A percentile compares a stretch with the other conserved stretches of the same genome.
These are phyloP conservation scores for Zea mays DNA, from an alignment of 176 grass and related monocot species.

Conservation along the genomic window Zm-B73-REFERENCE-NAM-5.0 NC_050105.1:100825001-100825500, in stretches of 20 bases:
- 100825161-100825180: not conserved
- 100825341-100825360: not conserved
- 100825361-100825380: slow-evolving; percentile 9
- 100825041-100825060: not conserved
- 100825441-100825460: not conserved
- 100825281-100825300: slow-evolving; percentile 17
- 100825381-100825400: slow-evolving; percentile 19
- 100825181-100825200: slow-evolving; percentile 8
- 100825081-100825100: slow-evolving; percentile 21
- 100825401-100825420: not conserved
- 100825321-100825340: not conserved
- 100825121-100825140: not conserved
- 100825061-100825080: not conserved
- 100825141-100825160: not conserved
- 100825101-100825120: not conserved
- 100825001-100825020: slow-evolving; percentile 5
- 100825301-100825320: not conserved
- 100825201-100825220: slow-evolving; percentile 18
- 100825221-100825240: slow-evolving; percentile 12
- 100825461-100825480: not conserved
- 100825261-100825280: not conserved
- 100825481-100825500: not conserved
- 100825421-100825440: not conserved
- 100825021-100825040: not conserved
- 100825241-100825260: not conserved